A percentile compares a stretch with the other conserved stretches of the same genome.
phyloP scores from a whole-genome alignment of 192 early-diverging fungal genomes.

The Coemansia sp. region DNA sequence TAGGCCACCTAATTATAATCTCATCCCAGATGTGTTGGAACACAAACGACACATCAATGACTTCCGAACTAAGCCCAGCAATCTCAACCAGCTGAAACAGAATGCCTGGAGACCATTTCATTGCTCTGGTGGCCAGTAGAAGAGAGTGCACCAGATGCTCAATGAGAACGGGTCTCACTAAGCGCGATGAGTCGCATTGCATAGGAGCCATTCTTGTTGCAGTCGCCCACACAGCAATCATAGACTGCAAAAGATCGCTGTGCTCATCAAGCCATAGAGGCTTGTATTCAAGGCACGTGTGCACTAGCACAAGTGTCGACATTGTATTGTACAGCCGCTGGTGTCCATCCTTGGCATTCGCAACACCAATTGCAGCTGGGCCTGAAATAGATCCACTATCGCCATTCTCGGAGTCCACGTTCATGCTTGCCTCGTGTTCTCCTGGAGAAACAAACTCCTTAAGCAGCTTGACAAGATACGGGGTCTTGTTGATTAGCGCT shows the following conservation, averaged over 20 bases:
- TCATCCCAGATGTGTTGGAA: constrained; percentile 42
- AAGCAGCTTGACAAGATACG: constrained; percentile 56
- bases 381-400: background rate
- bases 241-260: constrained; percentile 27
- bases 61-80: constrained; percentile 35
- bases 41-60: constrained; percentile 42
- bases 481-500: constrained; percentile 63
- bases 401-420: background rate
- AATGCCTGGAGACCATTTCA: constrained; percentile 32
- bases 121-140: constrained; percentile 33
- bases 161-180: constrained; percentile 31
- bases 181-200: constrained; percentile 22
- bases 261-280: constrained; percentile 45
- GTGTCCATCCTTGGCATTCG: background rate
- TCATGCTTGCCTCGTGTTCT: constrained; percentile 20
- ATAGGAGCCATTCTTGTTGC: constrained; percentile 7
- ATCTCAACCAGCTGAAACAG: constrained; percentile 47
- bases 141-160: constrained; percentile 41
- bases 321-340: constrained; percentile 40
- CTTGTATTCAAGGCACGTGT: constrained; percentile 20
- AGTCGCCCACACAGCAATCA: constrained; percentile 27
- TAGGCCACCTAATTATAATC: constrained; percentile 61
- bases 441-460: constrained; percentile 25
- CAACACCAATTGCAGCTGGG: background rate
- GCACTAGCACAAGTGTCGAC: constrained; percentile 24